Evolutionary conservation across 306 rosid species (phyloP), one percentile per base, ranked within the genome.

Genomic region (Prunus mira): DNA sequence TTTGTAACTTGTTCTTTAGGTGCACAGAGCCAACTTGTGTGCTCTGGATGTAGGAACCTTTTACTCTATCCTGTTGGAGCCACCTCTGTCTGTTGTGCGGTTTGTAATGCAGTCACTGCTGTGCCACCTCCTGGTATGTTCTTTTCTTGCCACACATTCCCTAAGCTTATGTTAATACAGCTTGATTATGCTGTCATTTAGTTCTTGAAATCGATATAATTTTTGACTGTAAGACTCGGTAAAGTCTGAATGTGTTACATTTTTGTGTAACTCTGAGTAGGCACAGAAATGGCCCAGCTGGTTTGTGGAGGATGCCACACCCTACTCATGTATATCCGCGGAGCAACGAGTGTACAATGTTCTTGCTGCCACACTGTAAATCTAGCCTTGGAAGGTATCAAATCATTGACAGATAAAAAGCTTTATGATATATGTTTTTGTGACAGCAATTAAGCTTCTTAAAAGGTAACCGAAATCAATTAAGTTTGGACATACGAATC

Each of bases 241-340:
- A 11, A 70, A 30, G 50, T 43, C 38, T 72, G 34, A 15, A 45
- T 45, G 43, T 45, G 58, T 56, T 47, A 47, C 27, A 22, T 60
- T 34, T 32, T 15, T 77, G 47, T 43, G 38, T 14, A 10, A 57
- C 61, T 67, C 10, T 78, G 25, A 43, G 49, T 86, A 95, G 99
- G 99, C 81, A 95, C 99, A 66, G 97, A 95, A 91, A 92, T 92
- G 99, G 99, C 99, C n/a, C 99, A 95, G 86, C 83, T 95, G 83
- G 92, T 95, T 41, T 95, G 99, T 51, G 97, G 93, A 81, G 98
- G 97, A 72, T 92, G 99, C 93, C 99, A 92, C 77, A 96, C 98
- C 71, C 81, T 96, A 60, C 99, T 96, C 67, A 96, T 96, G 99
- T 96, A 92, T 87, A 90, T 96, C 45, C 93, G 97, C 0, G 98